Evolutionary conservation across 768 basidiomycete species (phyloP).

Genomic region (Exsudoporus frostii): DNA sequence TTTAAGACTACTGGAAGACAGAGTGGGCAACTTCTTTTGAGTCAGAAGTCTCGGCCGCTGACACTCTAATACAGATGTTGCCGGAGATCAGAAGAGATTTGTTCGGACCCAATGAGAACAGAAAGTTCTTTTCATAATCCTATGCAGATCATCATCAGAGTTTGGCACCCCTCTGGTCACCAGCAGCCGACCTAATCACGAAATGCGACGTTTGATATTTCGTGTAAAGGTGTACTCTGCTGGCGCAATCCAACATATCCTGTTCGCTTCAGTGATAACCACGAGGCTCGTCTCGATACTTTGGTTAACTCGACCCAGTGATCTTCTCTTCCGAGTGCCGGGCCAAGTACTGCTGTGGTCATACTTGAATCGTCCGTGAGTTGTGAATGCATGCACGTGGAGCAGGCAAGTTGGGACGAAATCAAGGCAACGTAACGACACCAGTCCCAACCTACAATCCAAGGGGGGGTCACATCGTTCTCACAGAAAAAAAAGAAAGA

Average conservation of each 20-base stretch:
- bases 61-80: constrained; percentile 74
- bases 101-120: constrained; percentile 87
- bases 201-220: background rate
- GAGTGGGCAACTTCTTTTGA: constrained; percentile 48
- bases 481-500: background rate
- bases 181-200: background rate
- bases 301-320: background rate
- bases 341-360: background rate
- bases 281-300: background rate
- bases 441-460: background rate
- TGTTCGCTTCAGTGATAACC: background rate
- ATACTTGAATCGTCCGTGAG: background rate
- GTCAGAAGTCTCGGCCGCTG: background rate
- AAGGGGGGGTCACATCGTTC: background rate
- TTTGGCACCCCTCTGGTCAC: background rate
- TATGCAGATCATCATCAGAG: background rate
- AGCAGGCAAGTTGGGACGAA: background rate
- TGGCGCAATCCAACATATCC: background rate
- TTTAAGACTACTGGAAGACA: constrained; percentile 82
- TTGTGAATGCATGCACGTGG: background rate
- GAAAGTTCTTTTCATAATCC: constrained; percentile 78
- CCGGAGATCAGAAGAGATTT: constrained; percentile 89
- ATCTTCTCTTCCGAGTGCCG: background rate
- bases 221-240: background rate
- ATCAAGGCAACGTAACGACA: background rate